These are phyloP conservation scores for Coelastrella sp. DNA, from an alignment of 139 green algal genomes.

Conservation along the genomic window DNA sequence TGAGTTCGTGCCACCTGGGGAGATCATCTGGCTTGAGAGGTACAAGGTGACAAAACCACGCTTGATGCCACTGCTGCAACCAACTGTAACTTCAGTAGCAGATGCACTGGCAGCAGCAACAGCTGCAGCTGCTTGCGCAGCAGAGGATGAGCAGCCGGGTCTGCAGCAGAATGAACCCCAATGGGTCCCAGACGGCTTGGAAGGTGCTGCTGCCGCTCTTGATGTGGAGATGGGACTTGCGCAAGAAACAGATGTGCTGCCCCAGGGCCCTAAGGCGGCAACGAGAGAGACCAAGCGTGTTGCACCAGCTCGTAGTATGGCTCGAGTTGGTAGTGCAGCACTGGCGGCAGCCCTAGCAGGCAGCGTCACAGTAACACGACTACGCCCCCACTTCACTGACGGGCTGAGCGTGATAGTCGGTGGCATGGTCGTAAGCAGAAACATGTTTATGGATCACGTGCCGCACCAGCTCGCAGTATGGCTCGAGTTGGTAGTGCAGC, in stretches of 20 bases:
- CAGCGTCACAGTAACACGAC: not conserved
- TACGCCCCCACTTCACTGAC: slow-evolving; percentile 1
- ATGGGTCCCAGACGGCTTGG: too few species aligned
- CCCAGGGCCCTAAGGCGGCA: too few species aligned
- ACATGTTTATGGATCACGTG: slow-evolving; percentile 22
- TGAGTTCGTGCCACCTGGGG: slow-evolving; percentile 46
- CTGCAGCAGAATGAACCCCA: not conserved
- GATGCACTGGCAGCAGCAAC: not conserved
- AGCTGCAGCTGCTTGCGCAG: not conserved
- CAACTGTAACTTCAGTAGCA: not conserved
- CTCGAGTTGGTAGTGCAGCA: not conserved
- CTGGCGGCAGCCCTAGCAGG: not conserved
- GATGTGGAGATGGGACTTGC: too few species aligned
- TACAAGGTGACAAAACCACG: slow-evolving; percentile 5
- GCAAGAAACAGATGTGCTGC: too few species aligned
- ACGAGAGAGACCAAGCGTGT: too few species aligned
- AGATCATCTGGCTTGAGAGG: slow-evolving; percentile 45
- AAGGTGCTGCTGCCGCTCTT: too few species aligned
- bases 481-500: not conserved
- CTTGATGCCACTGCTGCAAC: not conserved
- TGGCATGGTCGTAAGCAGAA: slow-evolving; percentile 19
- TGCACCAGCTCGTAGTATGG: not conserved
- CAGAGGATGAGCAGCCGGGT: not conserved
- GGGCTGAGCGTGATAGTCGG: slow-evolving; percentile 2
- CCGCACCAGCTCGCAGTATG: not conserved